These are phyloP conservation scores for Diaporthe velutina DNA, from an alignment of 2,329 filamentous ascomycete genomes.

Conservation along the genomic window DNA sequence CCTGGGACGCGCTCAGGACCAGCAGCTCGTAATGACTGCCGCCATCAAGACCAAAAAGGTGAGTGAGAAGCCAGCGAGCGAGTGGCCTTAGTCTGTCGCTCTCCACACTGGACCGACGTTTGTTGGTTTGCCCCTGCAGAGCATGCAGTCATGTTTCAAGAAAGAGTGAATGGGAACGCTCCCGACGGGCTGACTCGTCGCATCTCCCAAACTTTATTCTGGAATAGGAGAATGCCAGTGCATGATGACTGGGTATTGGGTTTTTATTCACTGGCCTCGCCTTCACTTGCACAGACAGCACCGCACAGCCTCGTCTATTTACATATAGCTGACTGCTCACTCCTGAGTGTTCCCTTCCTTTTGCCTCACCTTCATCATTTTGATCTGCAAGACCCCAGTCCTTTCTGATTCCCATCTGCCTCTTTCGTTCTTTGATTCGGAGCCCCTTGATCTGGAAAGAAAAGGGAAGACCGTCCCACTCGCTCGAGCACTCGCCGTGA, in stretches of 20 bases:
- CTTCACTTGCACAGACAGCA: conserved; percentile 1
- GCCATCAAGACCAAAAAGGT: conserved; percentile 23
- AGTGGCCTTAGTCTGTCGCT: background rate
- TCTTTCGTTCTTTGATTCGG: conserved; percentile 4
- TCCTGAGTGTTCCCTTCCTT: background rate
- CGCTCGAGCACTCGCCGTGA: background rate
- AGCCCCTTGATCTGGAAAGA: background rate
- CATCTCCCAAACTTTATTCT: conserved; percentile 24
- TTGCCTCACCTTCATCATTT: background rate
- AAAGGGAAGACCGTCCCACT: background rate
- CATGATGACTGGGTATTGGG: background rate
- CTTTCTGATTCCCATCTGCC: background rate
- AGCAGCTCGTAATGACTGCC: conserved; percentile 21
- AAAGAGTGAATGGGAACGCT: background rate
- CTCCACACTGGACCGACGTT: background rate
- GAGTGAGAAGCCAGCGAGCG: background rate
- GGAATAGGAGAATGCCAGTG: conserved; percentile 9
- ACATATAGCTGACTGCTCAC: background rate
- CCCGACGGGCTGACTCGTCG: conserved; percentile 26
- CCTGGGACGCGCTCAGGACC: background rate
- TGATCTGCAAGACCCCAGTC: background rate
- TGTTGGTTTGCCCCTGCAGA: conserved; percentile 6
- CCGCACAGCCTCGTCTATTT: background rate
- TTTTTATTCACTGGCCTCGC: background rate
- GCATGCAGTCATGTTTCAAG: conserved; percentile 20